phyloP scores from a whole-genome alignment of 768 basidiomycete species.

The Naganishia onofrii region DNA sequence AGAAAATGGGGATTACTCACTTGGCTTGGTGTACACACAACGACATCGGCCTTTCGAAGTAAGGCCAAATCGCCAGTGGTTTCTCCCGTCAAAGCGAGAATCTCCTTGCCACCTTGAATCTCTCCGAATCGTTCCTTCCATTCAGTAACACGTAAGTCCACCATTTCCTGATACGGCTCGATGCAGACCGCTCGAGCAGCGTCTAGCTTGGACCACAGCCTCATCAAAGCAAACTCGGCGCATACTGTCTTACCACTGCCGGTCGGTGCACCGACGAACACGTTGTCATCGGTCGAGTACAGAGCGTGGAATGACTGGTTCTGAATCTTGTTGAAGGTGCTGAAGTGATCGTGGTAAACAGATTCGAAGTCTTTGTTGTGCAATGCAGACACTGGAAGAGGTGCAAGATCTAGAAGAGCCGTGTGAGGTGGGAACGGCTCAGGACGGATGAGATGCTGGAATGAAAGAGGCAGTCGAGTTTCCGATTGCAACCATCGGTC shows the following conservation, averaged over 20 bases:
- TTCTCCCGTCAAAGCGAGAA: conserved; percentile 90
- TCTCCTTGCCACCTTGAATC: conserved; percentile 87
- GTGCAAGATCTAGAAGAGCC: conserved; percentile 84
- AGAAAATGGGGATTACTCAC: conserved; percentile 55
- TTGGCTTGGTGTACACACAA: conserved; percentile 89
- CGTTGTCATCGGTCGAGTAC: conserved; percentile 92
- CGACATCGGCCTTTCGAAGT: conserved; percentile 85
- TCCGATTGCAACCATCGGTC: conserved; percentile 95
- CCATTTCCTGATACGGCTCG: conserved; percentile 97
- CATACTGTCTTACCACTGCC: conserved; percentile 97
- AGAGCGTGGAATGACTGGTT: conserved; percentile 98
- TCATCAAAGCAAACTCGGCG: conserved; percentile 89
- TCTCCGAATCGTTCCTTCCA: conserved; percentile 80
- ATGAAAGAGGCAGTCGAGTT: conserved; percentile 89
- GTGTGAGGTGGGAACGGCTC: conserved; percentile 94
- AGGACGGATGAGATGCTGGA: conserved; percentile 95
- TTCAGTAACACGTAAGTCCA: conserved; percentile 80
- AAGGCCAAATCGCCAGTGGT: conserved; percentile 84
- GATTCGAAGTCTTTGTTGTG: conserved; percentile 90
- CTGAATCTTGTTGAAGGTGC: conserved; percentile 96
- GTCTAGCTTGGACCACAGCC: conserved; percentile 88
- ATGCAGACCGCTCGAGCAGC: conserved; percentile 84
- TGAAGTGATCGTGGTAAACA: conserved; percentile 75
- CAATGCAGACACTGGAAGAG: conserved; percentile 81
- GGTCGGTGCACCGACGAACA: conserved; percentile 93